Evolutionary conservation across 805 yeast species (phyloP).

Genomic region (Saccharomycopsis sp.): DNA sequence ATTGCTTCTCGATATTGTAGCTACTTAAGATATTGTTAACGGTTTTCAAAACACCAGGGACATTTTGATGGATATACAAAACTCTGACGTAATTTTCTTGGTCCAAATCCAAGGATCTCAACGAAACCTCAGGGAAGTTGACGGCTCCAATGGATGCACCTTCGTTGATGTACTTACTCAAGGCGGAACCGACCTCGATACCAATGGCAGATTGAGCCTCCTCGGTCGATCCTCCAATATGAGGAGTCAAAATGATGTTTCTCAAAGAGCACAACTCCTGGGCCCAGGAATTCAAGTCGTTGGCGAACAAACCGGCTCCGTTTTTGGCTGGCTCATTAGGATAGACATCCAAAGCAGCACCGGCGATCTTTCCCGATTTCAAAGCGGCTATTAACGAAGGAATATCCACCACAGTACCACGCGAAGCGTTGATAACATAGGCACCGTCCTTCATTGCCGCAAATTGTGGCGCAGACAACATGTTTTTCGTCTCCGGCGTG

Average conservation of each 20-base stretch:
- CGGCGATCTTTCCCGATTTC: conserved; percentile 90
- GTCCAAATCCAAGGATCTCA: conserved; percentile 81
- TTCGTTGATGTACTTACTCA: conserved; percentile 89
- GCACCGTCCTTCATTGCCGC: conserved; percentile 96
- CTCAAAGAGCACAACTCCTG: conserved; percentile 74
- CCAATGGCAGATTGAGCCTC: conserved; percentile 99
- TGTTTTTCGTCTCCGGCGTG: conserved; percentile 82
- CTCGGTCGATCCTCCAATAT: conserved; percentile 98
- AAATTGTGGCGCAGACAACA: conserved; percentile 85
- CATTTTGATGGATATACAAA: conserved; percentile 92
- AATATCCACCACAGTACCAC: conserved; percentile 97
- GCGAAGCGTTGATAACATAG: conserved; percentile 88
- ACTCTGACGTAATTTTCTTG: conserved; percentile 89
- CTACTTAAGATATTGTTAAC: conserved; percentile 92
- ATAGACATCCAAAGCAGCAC: conserved; percentile 94
- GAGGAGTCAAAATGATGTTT: conserved; percentile 92
- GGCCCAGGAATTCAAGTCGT: conserved; percentile 75
- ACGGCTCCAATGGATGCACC: conserved; percentile 94
- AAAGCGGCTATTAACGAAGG: conserved; percentile 89
- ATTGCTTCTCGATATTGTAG: conserved; percentile 96
- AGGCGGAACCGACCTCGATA: conserved; percentile 82
- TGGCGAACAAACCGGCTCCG: conserved; percentile 72
- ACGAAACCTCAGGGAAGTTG: conserved; percentile 96
- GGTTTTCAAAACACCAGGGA: conserved; percentile 96
- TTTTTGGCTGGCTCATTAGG: conserved; percentile 97